phyloP scores from a whole-genome alignment of 129 eudicot genomes.

The Chrysanthemum makinoi region DNA sequence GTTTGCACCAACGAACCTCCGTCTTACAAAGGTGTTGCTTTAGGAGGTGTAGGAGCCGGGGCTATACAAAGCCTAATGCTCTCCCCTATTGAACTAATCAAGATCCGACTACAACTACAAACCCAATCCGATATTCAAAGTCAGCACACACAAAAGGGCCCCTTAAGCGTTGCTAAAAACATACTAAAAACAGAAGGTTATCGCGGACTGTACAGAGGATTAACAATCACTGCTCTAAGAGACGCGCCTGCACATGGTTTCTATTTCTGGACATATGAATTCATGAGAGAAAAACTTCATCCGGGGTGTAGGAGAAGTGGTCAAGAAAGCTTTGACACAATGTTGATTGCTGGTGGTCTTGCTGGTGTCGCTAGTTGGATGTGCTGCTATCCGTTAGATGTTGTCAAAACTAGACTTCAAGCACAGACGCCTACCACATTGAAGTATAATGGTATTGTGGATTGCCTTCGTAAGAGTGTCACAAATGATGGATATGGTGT shows the following conservation, averaged over 20 bases:
- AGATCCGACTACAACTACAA: slow-evolving; percentile 78
- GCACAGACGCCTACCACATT: slow-evolving; percentile 42
- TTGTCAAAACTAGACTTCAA: slow-evolving; percentile 77
- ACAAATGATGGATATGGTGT: slow-evolving; percentile 58
- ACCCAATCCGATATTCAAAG: slow-evolving; percentile 13
- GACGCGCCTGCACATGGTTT: slow-evolving; percentile 83
- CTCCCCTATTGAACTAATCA: slow-evolving; percentile 80
- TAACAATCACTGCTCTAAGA: slow-evolving; percentile 68
- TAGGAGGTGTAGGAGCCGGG: slow-evolving; percentile 86
- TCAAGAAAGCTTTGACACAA: slow-evolving; percentile 64
- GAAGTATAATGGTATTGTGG: slow-evolving; percentile 63
- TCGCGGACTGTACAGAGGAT: slow-evolving; percentile 68
- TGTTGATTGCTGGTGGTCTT: slow-evolving; percentile 88
- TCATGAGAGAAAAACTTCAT: slow-evolving; percentile 62
- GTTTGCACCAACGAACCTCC: slow-evolving; percentile 56
- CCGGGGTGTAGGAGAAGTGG: slow-evolving; percentile 85
- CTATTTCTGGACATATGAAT: slow-evolving; percentile 88
- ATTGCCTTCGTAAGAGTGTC: slow-evolving; percentile 65
- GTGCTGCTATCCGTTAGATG: slow-evolving; percentile 83
- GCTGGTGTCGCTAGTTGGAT: slow-evolving; percentile 96
- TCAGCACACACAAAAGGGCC: slow-evolving; percentile 43
- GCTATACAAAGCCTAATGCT: slow-evolving; percentile 81
- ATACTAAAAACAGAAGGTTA: slow-evolving; percentile 51
- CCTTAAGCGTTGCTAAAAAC: slow-evolving; percentile 45
- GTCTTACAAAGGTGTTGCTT: slow-evolving; percentile 63